A percentile compares a stretch with the other conserved stretches of the same genome.
Conservation (phyloP, 176 grass and related monocot genomes). For the Tillandsia leiboldiana region DNA sequence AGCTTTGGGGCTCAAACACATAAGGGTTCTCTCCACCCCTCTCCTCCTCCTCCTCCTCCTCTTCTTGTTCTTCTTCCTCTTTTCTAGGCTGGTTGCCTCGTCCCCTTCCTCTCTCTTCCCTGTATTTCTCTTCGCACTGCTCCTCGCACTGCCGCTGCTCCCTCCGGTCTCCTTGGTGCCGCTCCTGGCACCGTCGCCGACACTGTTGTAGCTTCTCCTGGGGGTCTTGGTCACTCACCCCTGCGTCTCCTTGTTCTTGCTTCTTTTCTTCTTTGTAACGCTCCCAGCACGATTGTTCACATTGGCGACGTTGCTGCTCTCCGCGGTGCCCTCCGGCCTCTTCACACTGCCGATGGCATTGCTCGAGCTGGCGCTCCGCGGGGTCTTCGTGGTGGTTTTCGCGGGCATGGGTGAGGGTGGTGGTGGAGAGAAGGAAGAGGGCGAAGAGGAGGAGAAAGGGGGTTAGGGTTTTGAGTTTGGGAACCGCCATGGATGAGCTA, state of each 20-base stretch:
- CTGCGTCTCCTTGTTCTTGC: background rate
- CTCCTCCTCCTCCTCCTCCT: background rate
- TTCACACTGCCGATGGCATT: slow-evolving; percentile 9
- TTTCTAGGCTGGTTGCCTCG: background rate
- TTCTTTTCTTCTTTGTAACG: slow-evolving; percentile 4
- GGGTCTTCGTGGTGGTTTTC: slow-evolving; percentile 17
- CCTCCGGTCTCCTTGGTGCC: background rate
- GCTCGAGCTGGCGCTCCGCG: slow-evolving; percentile 7
- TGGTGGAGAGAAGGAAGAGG: slow-evolving; percentile 8
- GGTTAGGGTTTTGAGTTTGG: slow-evolving; percentile 1
- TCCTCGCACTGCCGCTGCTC: background rate
- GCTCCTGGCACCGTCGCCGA: background rate
- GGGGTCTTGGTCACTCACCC: background rate
- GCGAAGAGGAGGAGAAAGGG: slow-evolving; percentile 1
- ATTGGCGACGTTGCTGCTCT: background rate
- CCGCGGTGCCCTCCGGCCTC: slow-evolving; percentile 1
- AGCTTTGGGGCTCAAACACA: background rate
- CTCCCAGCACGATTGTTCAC: slow-evolving; percentile 2
- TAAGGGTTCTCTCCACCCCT: background rate
- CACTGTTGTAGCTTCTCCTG: background rate
- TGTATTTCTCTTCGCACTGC: too few relatives aligned
- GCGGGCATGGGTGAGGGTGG: background rate
- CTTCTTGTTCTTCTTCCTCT: background rate
- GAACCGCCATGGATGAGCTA: too few relatives aligned
- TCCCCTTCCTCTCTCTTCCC: background rate